These are phyloP conservation scores for Cercospora zeae-maydis DNA, from an alignment of 2,329 filamentous ascomycete genomes.

Conservation along the genomic window DNA sequence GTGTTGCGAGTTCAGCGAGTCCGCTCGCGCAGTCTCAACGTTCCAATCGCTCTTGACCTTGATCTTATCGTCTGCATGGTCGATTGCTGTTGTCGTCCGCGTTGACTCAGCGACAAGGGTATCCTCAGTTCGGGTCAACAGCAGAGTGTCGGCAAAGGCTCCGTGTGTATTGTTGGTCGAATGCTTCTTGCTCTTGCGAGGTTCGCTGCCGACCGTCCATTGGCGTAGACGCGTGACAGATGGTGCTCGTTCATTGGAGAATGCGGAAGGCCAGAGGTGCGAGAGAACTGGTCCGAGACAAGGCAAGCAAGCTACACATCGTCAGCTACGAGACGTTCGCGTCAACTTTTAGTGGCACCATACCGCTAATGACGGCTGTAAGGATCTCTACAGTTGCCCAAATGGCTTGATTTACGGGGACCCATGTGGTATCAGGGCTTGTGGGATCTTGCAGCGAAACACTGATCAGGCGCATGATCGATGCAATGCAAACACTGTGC, in stretches of 20 bases:
- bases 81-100: background rate
- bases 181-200: background rate
- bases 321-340: background rate
- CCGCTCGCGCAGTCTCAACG: background rate
- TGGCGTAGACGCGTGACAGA: background rate
- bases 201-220: background rate
- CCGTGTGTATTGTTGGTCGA: background rate
- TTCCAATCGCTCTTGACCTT: background rate
- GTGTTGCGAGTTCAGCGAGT: background rate
- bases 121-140: background rate
- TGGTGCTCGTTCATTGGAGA: background rate
- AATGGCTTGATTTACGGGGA: background rate
- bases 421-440: background rate
- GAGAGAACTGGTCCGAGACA: background rate
- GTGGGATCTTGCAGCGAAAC: background rate
- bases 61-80: background rate
- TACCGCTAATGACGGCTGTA: background rate
- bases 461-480: background rate
- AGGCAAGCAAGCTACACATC: background rate
- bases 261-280: background rate
- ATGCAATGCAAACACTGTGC: background rate
- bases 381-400: background rate
- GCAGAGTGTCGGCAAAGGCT: background rate
- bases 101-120: background rate
- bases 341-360: background rate